A percentile compares a stretch with the other conserved stretches of the same genome.
These are phyloP conservation scores for Pyrenochaeta sp. DNA, from an alignment of 2,329 filamentous ascomycete species.

Conservation along the genomic window DNA sequence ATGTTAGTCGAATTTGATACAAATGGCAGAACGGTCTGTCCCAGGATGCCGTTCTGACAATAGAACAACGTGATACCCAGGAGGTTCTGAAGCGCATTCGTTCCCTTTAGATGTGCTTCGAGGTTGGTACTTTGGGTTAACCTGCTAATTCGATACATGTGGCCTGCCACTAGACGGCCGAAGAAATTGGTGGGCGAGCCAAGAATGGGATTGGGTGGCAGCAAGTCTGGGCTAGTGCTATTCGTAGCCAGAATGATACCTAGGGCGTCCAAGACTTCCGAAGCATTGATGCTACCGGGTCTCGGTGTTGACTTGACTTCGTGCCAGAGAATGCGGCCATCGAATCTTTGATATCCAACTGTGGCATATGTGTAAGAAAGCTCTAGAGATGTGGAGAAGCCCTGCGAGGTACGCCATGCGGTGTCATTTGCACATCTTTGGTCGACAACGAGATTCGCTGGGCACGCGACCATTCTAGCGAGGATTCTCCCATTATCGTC, in stretches of 20 bases:
- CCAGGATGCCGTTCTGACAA: slow-evolving; percentile 19
- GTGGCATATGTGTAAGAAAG: slow-evolving; percentile 16
- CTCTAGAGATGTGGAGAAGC: slow-evolving; percentile 15
- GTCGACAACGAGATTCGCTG: slow-evolving; percentile 4
- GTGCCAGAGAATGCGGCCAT: slow-evolving; percentile 15
- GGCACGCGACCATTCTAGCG: slow-evolving; percentile 13
- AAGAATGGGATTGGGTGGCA: slow-evolving; percentile 15
- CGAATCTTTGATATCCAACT: slow-evolving; percentile 14
- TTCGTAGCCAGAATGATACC: slow-evolving; percentile 12
- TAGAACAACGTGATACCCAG: slow-evolving; percentile 21
- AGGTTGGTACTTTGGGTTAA: slow-evolving; percentile 7
- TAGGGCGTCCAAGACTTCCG: slow-evolving; percentile 9
- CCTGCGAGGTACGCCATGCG: slow-evolving; percentile 7
- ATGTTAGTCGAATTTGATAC: slow-evolving; percentile 3
- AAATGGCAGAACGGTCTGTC: slow-evolving; percentile 11
- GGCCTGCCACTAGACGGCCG: slow-evolving; percentile 17
- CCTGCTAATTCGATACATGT: slow-evolving; percentile 21
- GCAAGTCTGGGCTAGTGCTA: background rate
- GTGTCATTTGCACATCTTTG: slow-evolving; percentile 3
- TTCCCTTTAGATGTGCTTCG: slow-evolving; percentile 8
- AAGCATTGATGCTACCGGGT: slow-evolving; percentile 4
- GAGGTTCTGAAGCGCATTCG: slow-evolving; percentile 19
- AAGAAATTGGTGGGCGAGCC: slow-evolving; percentile 17
- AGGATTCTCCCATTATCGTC: slow-evolving; percentile 9
- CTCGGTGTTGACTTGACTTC: slow-evolving; percentile 4